A percentile compares a stretch with the other conserved stretches of the same genome.
phyloP scores from a whole-genome alignment of 352 stramenopile species.

The Globisporangium polare region DNA sequence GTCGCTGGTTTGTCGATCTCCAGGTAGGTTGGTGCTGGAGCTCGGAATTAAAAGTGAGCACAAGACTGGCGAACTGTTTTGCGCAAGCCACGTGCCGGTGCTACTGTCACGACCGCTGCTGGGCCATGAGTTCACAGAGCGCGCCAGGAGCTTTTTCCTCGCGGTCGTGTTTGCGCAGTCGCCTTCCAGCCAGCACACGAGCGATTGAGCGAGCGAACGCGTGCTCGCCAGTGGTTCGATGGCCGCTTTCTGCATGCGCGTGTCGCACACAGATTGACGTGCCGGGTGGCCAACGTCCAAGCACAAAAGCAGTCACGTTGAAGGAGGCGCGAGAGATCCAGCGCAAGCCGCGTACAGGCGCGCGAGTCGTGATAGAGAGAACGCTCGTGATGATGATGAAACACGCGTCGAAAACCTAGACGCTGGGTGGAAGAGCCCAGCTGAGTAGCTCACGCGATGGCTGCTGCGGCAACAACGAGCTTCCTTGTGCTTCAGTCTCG shows the following conservation, averaged over 20 bases:
- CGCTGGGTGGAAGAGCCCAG: neutral
- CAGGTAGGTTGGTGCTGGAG: neutral
- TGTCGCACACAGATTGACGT: slow-evolving; percentile 4
- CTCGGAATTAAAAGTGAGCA: slow-evolving; percentile 9
- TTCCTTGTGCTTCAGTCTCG: too few species aligned
- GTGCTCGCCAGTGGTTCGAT: slow-evolving; percentile 9
- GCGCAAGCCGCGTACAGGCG: neutral
- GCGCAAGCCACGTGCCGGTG: neutral
- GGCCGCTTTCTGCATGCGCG: slow-evolving; percentile 5
- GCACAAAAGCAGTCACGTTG: slow-evolving; percentile 5
- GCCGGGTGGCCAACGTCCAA: neutral
- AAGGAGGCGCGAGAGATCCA: slow-evolving; percentile 5
- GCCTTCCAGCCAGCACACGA: too few species aligned
- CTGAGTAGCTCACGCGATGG: neutral
- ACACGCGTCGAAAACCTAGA: neutral
- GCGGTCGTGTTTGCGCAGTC: slow-evolving; percentile 12
- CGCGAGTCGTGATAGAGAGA: slow-evolving; percentile 6
- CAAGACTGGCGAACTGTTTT: neutral
- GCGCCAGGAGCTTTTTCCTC: slow-evolving; percentile 8
- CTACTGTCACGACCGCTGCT: neutral
- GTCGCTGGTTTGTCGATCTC: neutral
- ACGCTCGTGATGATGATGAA: neutral
- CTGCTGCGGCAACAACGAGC: neutral
- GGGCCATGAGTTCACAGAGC: slow-evolving; percentile 3
- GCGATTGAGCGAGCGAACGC: neutral